Evolutionary conservation across 441 rosid genomes (phyloP), one percentile per base, ranked within the genome.

Genomic region (Aquilaria agallochum): DNA sequence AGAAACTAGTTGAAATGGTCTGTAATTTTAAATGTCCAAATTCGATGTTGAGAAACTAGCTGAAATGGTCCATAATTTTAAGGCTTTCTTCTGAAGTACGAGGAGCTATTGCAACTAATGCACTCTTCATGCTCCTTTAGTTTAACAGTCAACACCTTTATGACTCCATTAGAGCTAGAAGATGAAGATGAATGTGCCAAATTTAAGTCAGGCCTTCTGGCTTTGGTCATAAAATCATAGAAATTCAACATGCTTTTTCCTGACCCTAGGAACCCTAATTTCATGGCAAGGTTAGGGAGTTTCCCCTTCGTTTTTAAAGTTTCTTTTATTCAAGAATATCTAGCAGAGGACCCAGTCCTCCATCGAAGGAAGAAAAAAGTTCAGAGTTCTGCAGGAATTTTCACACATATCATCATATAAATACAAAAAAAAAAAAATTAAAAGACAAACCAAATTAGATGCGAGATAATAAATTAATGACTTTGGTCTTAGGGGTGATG

Each of bases 311-410:
- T 62, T 86, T 72, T 78, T 83, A 12, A 65, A 55, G 20, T 71
- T 73, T 76, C 97, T 83, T 68, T 85, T 95, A 86, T 89, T 95
- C 70, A 89, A 76, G 72, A 92, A 92, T 74, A 95, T 86, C n/a
- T 97, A 88, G 75, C 99, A 92, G 2, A 95, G 78, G 42, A 92
- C 98, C 98, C 97, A 95, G 67, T 84, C 89, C 56, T 84, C 89
- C 73, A 74, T 68, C 36, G 83, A 70, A 71, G 83, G 72, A 71
- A 63, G 74, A 66, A 55, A 65, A 7, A 1, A 20, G 20, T 20
- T 20, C 20, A 20, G 71, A 66, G 55, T 60, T 71, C 96, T 89
- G 85, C 68, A 69, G 0, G 50, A 49, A 62, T 50, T 30, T n/a
- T 11, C 53, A 59, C 31, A 54, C 45, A 59, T 56, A 30, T 30